Conservation (phyloP, 2,329 filamentous ascomycete species). For the Pseudocercospora ulei region DNA sequence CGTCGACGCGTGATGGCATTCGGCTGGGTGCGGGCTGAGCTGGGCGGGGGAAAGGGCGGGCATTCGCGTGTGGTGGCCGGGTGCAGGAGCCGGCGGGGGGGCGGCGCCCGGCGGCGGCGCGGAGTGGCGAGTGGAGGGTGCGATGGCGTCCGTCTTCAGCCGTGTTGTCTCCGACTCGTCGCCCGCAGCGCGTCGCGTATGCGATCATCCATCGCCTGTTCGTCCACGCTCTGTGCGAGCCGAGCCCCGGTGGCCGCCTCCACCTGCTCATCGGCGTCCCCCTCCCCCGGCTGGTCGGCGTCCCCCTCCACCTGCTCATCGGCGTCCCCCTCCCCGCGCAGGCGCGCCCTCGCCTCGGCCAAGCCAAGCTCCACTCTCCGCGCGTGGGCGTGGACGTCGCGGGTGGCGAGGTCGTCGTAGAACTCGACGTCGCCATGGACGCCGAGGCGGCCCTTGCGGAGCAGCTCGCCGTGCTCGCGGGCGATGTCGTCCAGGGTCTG, state of each 20-base stretch:
- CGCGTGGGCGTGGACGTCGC: too few species aligned
- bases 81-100: too few species aligned
- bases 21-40: too few species aligned
- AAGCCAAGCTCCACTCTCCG: too few species aligned
- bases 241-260: too few species aligned
- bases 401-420: constrained; percentile 59
- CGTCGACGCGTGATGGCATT: too few species aligned
- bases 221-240: neutral
- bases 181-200: constrained; percentile 1
- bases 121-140: too few species aligned
- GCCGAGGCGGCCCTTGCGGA: constrained; percentile 61
- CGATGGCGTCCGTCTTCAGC: too few species aligned
- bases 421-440: constrained; percentile 84
- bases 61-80: too few species aligned
- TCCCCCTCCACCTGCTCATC: constrained; percentile 2
- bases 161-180: constrained; percentile 5
- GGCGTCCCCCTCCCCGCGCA: neutral
- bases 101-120: too few species aligned
- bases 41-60: too few species aligned
- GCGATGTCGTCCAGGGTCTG: constrained; percentile 70
- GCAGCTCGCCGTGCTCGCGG: constrained; percentile 60
- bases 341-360: neutral
- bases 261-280: neutral
- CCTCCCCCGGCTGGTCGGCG: constrained; percentile 2
- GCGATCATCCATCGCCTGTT: constrained; percentile 4